A percentile compares a stretch with the other conserved stretches of the same genome.
These are phyloP conservation scores for Carex sylvatica DNA, from an alignment of 202 grass and related monocot genomes.

Conservation along the genomic window DNA sequence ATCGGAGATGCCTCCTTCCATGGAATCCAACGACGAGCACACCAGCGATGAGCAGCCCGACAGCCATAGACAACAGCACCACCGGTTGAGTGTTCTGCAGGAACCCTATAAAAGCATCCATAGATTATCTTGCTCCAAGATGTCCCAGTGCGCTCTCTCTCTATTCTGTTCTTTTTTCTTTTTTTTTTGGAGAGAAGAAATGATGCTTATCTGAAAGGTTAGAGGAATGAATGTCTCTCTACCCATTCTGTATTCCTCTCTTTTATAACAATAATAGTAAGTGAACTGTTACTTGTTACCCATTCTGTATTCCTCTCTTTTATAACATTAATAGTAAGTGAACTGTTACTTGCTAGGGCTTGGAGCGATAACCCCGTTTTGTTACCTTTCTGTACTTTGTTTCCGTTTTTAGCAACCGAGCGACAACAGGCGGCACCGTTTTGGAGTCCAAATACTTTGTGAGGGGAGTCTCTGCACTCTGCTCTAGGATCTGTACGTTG, in stretches of 20 bases:
- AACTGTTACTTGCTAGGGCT: neutral
- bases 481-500: neutral
- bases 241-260: neutral
- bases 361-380: neutral
- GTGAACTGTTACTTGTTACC: neutral
- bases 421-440: neutral
- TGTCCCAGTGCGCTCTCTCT: neutral
- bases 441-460: neutral
- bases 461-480: neutral
- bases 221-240: neutral
- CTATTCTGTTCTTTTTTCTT: neutral
- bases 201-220: neutral
- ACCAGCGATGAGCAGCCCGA: conserved; percentile 22
- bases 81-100: neutral
- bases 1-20: neutral
- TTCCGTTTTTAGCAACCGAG: neutral
- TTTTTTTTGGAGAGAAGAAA: neutral
- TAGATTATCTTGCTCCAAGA: neutral
- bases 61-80: neutral
- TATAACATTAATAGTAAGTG: neutral
- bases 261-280: neutral
- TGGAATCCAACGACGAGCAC: neutral
- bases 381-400: neutral
- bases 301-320: too few relatives aligned
- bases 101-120: conserved; percentile 25